Percentiles rank a stretch among this genome's conserved stretches.
Conservation (phyloP, 305 asterid genomes). For the Fraxinus ornus region DNA sequence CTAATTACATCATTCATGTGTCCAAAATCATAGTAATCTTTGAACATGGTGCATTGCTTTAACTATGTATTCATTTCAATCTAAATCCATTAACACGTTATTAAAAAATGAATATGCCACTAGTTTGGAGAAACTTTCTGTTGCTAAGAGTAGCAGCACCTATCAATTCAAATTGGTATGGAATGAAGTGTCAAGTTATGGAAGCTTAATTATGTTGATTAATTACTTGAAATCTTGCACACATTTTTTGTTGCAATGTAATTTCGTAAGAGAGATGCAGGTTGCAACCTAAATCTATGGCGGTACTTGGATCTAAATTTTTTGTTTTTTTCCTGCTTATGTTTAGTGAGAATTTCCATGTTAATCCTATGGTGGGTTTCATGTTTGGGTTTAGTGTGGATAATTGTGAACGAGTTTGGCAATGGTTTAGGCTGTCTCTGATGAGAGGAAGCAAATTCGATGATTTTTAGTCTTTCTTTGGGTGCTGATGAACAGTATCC, state of each 20-base stretch:
- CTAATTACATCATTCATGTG: background rate
- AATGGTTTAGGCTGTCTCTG: background rate
- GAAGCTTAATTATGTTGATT: background rate
- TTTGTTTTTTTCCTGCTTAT: background rate
- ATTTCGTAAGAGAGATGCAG: background rate
- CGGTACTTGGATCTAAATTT: background rate
- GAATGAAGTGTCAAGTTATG: background rate
- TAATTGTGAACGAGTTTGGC: background rate
- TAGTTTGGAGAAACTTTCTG: constrained; percentile 8
- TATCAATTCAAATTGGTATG: background rate
- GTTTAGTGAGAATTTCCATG: background rate
- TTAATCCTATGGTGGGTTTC: background rate
- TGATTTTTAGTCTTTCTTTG: background rate
- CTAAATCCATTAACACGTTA: background rate
- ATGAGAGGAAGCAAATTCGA: background rate
- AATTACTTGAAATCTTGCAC: background rate
- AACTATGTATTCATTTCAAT: background rate
- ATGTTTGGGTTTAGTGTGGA: background rate
- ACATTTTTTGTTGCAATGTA: background rate
- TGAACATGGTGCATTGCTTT: background rate
- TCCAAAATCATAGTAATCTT: background rate
- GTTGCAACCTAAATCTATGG: background rate
- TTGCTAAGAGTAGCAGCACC: constrained; percentile 5
- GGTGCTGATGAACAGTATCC: background rate
- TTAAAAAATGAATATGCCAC: background rate